Base-by-base conservation (phyloP, 1,139 yeast species). In the Pneumocystis carinii region DNA sequence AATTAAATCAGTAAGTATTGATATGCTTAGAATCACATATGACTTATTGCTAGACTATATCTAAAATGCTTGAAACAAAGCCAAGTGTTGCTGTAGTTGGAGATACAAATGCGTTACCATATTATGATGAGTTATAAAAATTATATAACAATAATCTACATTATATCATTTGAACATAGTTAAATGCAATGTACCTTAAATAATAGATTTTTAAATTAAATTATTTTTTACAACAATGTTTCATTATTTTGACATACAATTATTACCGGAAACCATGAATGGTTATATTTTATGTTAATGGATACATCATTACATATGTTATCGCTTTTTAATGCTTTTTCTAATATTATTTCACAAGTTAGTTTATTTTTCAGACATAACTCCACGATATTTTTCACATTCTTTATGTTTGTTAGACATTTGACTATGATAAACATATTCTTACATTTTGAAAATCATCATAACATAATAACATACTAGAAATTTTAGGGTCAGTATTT, bases 81-180 rank as follows among this genome's bases (percentile, higher is more conserved):
- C 84, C 85, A 79, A 90, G 86, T 79, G 86, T 86, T 73, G 95
- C 86, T 69, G 96, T 94, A 68, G 85, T 89, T 69, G 99, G 99
- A 78, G 86, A 90, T 76, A 84, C 87, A 68, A 85, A 85, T 74
- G 84, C 83, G 70, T 83, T 92, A 77, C 97, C 98, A 73, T 87
- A 80, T 77, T 86, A 87, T 73, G 90, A 86, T 75, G 97, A 92
- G 79, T 85, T 92, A 77, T 64, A 59, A 56, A 12, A 19, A 55
- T 56, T 37, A 37, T 15, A 4, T 32, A 48, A 12, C 19, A 38
- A 48, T 32, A n/a, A 36, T 35, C 19, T 29, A 59, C 27, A 12
- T 36, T 14, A 55, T 32, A 41, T 8, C 14, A 7, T 29, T 32
- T 27, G 24, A 35, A 55, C 14, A 41, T 10, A 59, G 3, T 24